Base-by-base conservation (phyloP, 208 protist genomes). In the Vickermania ingenoplastis region DNA sequence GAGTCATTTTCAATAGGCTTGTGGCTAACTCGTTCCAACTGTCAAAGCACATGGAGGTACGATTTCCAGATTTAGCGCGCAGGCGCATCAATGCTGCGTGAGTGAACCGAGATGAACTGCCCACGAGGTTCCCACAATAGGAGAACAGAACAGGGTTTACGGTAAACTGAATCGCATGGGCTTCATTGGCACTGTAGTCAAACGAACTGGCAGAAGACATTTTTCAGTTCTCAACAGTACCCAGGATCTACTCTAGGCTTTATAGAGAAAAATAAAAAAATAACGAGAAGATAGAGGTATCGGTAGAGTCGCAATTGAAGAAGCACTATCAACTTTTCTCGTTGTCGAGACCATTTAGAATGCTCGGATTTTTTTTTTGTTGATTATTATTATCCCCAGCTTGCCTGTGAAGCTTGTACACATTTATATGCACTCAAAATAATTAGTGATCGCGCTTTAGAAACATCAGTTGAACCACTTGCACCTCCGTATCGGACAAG, bases 131-230 rank as follows among this genome's bases (percentile, higher is more conserved):
- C 1, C 89, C 89, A 53, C 77, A 86, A 58, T 89, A 81, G 26
- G 89, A 79, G 50, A 95, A 95, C 28, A 95, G 69, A 1, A 91
- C 69, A 1, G 84, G 77, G 59, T 88, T 95, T 2, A 92, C 81
- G 53, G 80, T 89, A 65, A 88, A 95, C 14, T 79, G 72, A 22
- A 88, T 72, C 53, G 77, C 77, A 27, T 74, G 61, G 17, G n/a
- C 25, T 22, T 5, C 51, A 55, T 55, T 27, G 21, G 22, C 22
- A n/a, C 51, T 55, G 51, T 25, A 5, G 51, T 55, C 22, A 7
- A 45, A n/a, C n/a, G n/a, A n/a, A n/a, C n/a, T n/a, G n/a, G n/a
- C 36, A 17, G 36, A 45, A 45, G 36, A 45, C 36, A 45, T 45
- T 45, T 45, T 45, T 45, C 17, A 45, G 17, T n/a, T n/a, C n/a